Evolutionary conservation across 2,329 filamentous ascomycete genomes (phyloP).

Genomic region (Amauroascus niger): DNA sequence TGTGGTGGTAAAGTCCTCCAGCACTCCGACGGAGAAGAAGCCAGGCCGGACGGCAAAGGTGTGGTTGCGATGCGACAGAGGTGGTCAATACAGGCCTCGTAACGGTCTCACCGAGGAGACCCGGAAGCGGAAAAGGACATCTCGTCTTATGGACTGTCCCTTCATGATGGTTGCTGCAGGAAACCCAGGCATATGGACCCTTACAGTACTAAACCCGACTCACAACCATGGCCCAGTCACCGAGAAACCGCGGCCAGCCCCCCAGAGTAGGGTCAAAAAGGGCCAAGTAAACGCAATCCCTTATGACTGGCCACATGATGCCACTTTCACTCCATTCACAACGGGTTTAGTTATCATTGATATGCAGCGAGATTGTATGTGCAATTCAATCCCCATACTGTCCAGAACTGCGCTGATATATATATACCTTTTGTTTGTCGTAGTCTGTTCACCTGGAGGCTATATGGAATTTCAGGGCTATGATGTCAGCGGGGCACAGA

Average conservation of each 20-base stretch:
- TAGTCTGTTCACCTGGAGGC: constrained; percentile 37
- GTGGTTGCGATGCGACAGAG: constrained; percentile 38
- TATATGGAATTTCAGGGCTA: constrained; percentile 40
- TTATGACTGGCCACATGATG: constrained; percentile 41
- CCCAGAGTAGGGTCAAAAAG: constrained; percentile 36
- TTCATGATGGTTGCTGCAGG: constrained; percentile 38
- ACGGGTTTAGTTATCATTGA: constrained; percentile 41
- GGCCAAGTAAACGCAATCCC: constrained; percentile 36
- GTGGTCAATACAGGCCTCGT: constrained; percentile 37
- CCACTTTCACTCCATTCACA: constrained; percentile 36
- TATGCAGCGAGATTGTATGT: constrained; percentile 42
- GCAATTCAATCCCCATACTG: background rate
- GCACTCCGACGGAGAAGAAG: constrained; percentile 38
- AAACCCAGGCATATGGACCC: constrained; percentile 37
- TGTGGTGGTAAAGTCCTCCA: constrained; percentile 40
- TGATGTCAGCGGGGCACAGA: constrained; percentile 33
- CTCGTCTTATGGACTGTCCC: constrained; percentile 38
- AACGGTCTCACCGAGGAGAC: constrained; percentile 40
- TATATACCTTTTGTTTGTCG: background rate
- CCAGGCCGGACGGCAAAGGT: constrained; percentile 38
- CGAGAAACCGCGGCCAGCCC: constrained; percentile 34
- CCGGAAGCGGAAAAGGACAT: constrained; percentile 36
- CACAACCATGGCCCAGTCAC: constrained; percentile 37
- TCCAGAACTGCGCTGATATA: background rate
- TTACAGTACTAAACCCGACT: constrained; percentile 35